Evolutionary conservation across 225 moss, liverwort and hornwort species (phyloP), one percentile per base, ranked within the genome.

Genomic region (Pleurozium schreberi): DNA sequence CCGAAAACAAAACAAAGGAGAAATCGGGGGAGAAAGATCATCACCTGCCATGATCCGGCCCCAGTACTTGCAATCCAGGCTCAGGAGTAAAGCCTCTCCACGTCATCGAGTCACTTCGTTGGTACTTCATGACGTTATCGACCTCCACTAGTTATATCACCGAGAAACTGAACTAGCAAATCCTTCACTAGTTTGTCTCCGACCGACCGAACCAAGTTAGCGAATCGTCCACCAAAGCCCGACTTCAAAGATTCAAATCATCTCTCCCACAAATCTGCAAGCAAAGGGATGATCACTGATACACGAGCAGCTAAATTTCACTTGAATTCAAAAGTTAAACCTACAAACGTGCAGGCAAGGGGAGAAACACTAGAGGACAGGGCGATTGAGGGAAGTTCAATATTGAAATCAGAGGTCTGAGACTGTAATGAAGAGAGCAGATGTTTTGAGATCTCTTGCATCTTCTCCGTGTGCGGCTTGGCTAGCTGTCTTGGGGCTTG

Each of bases 51-150:
- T 75, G 65, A 64, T 88, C 62, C 68, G 59, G 66, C 12, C 68
- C 78, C n/a, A 59, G 28, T 11, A 15, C 52, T 83, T 36, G 34
- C 61, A 70, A 53, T 33, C 87, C 87, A 47, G 78, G 91, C 78
- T 91, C 91, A 22, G 84, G 58, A 14, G 80, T 28, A 8, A 80
- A 73, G 22, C 87, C 84, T 87, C 91, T 87, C 89, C 89, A 84
- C 45, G 87, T 84, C 50, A 87, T 84, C 28, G 91, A 91, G 5
- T 91, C 89, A 73, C 80, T 79, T 15, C 91, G 89, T 73, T 84
- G 89, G 49, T 89, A 84, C 58, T 89, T 91, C 89, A 91, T 89
- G 36, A 83, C 82, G 63, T 47, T 23, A 42, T 60, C 60, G 42
- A 59, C 79, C 57, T 79, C 25, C 55, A 38, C 55, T 55, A 78